Evolutionary conservation across 2,329 filamentous ascomycete genomes (phyloP).

Genomic region (Cercospora zeina): DNA sequence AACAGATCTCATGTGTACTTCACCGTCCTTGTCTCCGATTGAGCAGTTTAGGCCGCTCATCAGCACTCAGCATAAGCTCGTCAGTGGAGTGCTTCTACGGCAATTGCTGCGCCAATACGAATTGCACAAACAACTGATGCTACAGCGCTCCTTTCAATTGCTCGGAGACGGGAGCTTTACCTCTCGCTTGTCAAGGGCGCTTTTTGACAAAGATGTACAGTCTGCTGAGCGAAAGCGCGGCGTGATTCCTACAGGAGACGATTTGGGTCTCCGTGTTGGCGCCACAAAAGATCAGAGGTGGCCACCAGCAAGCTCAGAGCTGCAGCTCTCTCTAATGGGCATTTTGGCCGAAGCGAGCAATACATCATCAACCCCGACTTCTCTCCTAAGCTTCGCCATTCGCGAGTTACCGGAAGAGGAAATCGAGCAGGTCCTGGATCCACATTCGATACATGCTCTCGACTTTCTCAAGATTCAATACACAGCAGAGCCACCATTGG

Average conservation of each 20-base stretch:
- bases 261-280: slow-evolving; percentile 82
- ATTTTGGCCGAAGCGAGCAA: slow-evolving; percentile 19
- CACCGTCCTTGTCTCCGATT: slow-evolving; percentile 20
- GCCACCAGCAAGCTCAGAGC: slow-evolving; percentile 91
- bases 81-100: slow-evolving; percentile 74
- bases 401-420: slow-evolving; percentile 76
- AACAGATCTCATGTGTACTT: not conserved
- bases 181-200: slow-evolving; percentile 72
- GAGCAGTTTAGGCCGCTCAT: slow-evolving; percentile 58
- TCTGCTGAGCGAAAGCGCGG: slow-evolving; percentile 73
- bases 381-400: slow-evolving; percentile 68
- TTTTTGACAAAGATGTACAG: slow-evolving; percentile 81
- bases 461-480: slow-evolving; percentile 91
- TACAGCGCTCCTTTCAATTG: slow-evolving; percentile 80
- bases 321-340: slow-evolving; percentile 85
- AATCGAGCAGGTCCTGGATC: slow-evolving; percentile 79
- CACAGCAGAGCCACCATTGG: slow-evolving; percentile 69
- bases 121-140: slow-evolving; percentile 67
- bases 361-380: slow-evolving; percentile 41
- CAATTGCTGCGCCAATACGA: slow-evolving; percentile 74
- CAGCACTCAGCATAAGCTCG: slow-evolving; percentile 69
- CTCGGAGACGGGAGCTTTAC: slow-evolving; percentile 83
- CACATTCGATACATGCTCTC: slow-evolving; percentile 79
- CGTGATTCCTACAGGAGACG: slow-evolving; percentile 65
- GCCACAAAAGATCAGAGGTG: slow-evolving; percentile 67